Evolutionary conservation across 2,329 filamentous ascomycete genomes (phyloP).

Genomic region (Diaporthe vaccinii): DNA sequence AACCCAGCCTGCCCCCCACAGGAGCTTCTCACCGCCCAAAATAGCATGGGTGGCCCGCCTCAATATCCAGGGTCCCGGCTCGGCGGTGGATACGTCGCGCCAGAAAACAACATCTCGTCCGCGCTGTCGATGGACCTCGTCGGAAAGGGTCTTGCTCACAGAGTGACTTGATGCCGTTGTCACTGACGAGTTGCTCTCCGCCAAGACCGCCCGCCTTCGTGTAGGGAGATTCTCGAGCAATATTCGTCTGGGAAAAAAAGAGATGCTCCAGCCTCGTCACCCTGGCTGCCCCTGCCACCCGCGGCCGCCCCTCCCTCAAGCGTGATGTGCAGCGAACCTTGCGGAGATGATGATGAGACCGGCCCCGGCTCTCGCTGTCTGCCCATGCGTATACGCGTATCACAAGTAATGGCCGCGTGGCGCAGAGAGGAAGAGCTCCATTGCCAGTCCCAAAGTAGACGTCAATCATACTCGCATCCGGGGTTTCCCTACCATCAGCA

Average conservation of each 20-base stretch:
- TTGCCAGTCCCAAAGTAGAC: slow-evolving; percentile 17
- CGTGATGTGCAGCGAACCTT: slow-evolving; percentile 3
- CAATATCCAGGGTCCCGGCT: slow-evolving; percentile 27
- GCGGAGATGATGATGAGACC: slow-evolving; percentile 24
- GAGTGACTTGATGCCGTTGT: slow-evolving; percentile 11
- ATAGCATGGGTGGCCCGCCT: slow-evolving; percentile 26
- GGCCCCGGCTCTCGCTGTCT: neutral
- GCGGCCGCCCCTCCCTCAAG: neutral
- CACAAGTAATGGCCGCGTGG: neutral
- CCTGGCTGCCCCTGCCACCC: neutral
- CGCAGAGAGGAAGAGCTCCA: slow-evolving; percentile 16
- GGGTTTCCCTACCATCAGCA: neutral
- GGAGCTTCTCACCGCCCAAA: slow-evolving; percentile 30
- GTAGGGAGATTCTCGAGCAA: neutral
- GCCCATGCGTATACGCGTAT: slow-evolving; percentile 3
- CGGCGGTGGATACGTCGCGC: slow-evolving; percentile 22
- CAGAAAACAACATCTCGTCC: slow-evolving; percentile 32
- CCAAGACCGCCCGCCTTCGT: neutral
- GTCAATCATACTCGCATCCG: slow-evolving; percentile 5
- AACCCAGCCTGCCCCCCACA: slow-evolving; percentile 27
- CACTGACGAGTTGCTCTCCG: neutral
- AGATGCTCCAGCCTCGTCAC: neutral
- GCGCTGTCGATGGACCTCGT: slow-evolving; percentile 18
- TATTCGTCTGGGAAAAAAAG: neutral
- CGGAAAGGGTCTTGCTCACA: neutral